Evolutionary conservation across 1,139 yeast genomes (phyloP), one percentile per base, ranked within the genome.

Genomic region (Suhomyces guaymorum): DNA sequence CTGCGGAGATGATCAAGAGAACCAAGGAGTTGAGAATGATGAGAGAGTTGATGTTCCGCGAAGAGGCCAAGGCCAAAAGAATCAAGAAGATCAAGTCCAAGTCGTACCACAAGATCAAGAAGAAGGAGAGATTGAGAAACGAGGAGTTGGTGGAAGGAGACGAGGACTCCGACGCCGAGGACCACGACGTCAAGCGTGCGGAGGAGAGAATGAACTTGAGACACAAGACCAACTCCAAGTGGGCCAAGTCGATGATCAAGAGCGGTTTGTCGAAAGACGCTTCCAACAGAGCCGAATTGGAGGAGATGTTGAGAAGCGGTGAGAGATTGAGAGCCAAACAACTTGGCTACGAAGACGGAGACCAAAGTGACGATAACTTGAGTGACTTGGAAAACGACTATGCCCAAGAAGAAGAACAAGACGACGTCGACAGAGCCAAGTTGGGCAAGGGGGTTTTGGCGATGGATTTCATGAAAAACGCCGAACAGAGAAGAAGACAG

Each of bases 31-130:
- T 92, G 47, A 75, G 97, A 49, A 63, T 84, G 52, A 89, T 89
- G 97, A 77, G 98, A 46, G 98, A 92, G 54, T 74, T 92, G 44
- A 87, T 92, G 95, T 92, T 89, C 63, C 76, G 97, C 54, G 97
- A 92, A 53, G 97, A 92, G 64, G 78, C 82, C 52, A 82, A 87
- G 55, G 89, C 97, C 14, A 88, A 78, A 59, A 76, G 99, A 50
- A 75, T 92, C 52, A 90, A 90, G 67, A 92, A 90, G 65, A 92
- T 92, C 62, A 92, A 92, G 61, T 88, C 97, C 28, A 94, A 90
- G 61, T 76, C 88, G 5, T 92, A 81, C 63, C 87, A 88, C 52
- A 82, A 86, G 55, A 82, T 90, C 37, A 82, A 86, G 54, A 88
- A 90, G 72, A 85, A 83, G 61, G 97, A 90, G 55, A 67, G 88